A percentile compares a stretch with the other conserved stretches of the same genome.
Evolutionary conservation across 495 filamentous ascomycete species (phyloP).

Genomic region (Hypomontagnella monticulosa): DNA sequence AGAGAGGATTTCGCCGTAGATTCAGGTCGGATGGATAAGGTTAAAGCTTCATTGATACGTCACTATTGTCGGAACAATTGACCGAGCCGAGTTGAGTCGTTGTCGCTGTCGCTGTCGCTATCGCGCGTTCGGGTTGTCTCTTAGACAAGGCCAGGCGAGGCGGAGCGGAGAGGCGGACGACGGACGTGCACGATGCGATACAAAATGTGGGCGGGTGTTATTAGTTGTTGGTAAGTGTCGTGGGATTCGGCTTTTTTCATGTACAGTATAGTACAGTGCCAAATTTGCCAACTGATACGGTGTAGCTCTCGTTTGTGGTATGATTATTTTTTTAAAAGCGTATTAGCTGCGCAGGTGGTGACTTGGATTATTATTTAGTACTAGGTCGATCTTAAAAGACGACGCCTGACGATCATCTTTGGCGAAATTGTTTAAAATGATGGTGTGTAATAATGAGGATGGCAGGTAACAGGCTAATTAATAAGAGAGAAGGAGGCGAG

Average conservation of each 20-base stretch:
- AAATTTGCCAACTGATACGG: conserved; percentile 12
- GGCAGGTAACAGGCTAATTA: conserved; percentile 35
- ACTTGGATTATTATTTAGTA: conserved; percentile 26
- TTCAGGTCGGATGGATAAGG: too few species aligned
- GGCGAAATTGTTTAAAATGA: conserved; percentile 6
- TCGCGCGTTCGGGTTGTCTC: conserved; percentile 12
- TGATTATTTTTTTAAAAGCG: conserved; percentile 7
- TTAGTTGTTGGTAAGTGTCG: conserved; percentile 31
- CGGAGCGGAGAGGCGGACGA: conserved; percentile 24
- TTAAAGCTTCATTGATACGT: not conserved
- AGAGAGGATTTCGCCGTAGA: too few species aligned
- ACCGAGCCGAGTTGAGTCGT: not conserved
- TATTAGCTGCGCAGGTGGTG: conserved; percentile 20
- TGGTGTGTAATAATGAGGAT: conserved; percentile 29
- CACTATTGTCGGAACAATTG: conserved; percentile 24
- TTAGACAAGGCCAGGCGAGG: conserved; percentile 8
- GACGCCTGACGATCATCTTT: conserved; percentile 27
- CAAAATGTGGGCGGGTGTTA: conserved; percentile 16
- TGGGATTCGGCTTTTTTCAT: conserved; percentile 19
- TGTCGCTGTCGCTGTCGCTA: conserved; percentile 16
- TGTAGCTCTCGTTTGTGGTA: conserved; percentile 13
- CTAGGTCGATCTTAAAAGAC: conserved; percentile 24
- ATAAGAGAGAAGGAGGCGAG: conserved; percentile 2
- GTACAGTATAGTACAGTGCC: conserved; percentile 17
- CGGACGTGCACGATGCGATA: conserved; percentile 42